phyloP scores from a whole-genome alignment of 148 eudicot genomes.

The Limonium bicolor region DNA sequence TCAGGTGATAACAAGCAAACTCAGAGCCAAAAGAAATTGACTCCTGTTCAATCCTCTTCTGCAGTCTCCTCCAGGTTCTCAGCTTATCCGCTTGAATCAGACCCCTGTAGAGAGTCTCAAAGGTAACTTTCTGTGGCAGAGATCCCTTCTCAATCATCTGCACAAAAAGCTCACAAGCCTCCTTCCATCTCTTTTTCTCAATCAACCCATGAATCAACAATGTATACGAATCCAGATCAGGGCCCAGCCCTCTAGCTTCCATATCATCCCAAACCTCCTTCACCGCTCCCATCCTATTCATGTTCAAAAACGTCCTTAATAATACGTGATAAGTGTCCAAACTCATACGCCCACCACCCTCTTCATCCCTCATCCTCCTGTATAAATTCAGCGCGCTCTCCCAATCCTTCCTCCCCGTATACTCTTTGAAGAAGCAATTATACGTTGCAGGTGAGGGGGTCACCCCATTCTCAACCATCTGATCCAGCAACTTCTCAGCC shows the following conservation, averaged over 20 bases:
- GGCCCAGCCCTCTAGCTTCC: conserved; percentile 53
- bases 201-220: conserved; percentile 72
- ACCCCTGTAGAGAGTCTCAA: conserved; percentile 77
- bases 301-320: conserved; percentile 53
- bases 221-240: conserved; percentile 80
- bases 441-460: conserved; percentile 61
- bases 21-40: conserved; percentile 69
- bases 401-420: conserved; percentile 65
- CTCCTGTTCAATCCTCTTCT: conserved; percentile 90
- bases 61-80: conserved; percentile 87
- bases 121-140: conserved; percentile 80
- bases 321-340: conserved; percentile 58
- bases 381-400: conserved; percentile 65
- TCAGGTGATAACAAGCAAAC: conserved; percentile 59
- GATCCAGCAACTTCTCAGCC: conserved; percentile 48
- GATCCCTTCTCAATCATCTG: conserved; percentile 93
- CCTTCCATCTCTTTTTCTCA: conserved; percentile 66
- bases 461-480: conserved; percentile 66
- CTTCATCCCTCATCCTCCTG: conserved; percentile 60
- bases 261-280: conserved; percentile 79
- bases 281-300: conserved; percentile 41
- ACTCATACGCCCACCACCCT: conserved; percentile 33
- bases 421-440: conserved; percentile 91
- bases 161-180: conserved; percentile 66
- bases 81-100: conserved; percentile 78